Conservation (phyloP, 495 filamentous ascomycete genomes). For the Daldinia grandis region DNA sequence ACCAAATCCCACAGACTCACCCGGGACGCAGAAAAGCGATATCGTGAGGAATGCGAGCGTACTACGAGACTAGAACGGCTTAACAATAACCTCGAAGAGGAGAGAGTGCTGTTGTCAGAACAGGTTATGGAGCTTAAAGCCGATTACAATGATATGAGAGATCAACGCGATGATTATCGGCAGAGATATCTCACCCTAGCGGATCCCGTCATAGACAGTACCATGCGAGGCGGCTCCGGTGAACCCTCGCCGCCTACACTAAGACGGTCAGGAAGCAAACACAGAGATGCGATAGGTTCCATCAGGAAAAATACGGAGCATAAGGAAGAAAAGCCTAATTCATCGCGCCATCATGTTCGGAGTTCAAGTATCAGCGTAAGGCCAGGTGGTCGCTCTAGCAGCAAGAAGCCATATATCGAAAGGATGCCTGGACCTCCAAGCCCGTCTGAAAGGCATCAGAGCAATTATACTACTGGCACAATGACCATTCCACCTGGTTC, state of each 20-base stretch:
- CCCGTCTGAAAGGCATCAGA: slow-evolving; percentile 7
- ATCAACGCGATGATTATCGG: slow-evolving; percentile 27
- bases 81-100: slow-evolving; percentile 34
- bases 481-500: not conserved
- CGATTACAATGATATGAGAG: slow-evolving; percentile 12
- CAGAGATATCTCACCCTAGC: slow-evolving; percentile 17
- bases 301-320: slow-evolving; percentile 27
- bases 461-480: slow-evolving; percentile 24
- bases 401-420: slow-evolving; percentile 44
- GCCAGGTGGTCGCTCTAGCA: slow-evolving; percentile 22
- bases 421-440: slow-evolving; percentile 35
- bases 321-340: slow-evolving; percentile 23
- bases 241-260: slow-evolving; percentile 30
- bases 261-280: slow-evolving; percentile 24
- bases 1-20: slow-evolving; percentile 29
- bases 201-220: slow-evolving; percentile 26
- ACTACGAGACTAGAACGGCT: slow-evolving; percentile 21
- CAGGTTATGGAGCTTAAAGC: slow-evolving; percentile 22
- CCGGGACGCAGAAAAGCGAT: slow-evolving; percentile 29
- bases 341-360: slow-evolving; percentile 28
- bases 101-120: slow-evolving; percentile 10
- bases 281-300: slow-evolving; percentile 26
- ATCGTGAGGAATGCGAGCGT: slow-evolving; percentile 36
- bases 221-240: slow-evolving; percentile 33
- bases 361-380: slow-evolving; percentile 34